Base-by-base conservation (phyloP, 1,139 yeast species). In the Yamadazyma triangularis region DNA sequence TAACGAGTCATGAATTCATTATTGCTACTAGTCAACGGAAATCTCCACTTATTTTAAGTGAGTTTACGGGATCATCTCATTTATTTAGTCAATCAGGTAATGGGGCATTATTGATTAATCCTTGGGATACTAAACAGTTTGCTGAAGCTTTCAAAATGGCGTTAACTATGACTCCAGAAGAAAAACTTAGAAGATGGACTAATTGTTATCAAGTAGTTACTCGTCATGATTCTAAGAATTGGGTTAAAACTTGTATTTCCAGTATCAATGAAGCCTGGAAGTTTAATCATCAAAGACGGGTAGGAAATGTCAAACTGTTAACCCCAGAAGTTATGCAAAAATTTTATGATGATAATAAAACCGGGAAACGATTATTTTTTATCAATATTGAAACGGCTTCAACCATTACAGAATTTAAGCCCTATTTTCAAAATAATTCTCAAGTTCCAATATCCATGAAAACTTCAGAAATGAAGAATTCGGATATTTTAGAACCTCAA, bases 1-100 rank as follows among this genome's bases (percentile, higher is more conserved):
- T 91, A 51, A 88, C 98, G 0, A 88, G 96, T 48, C 98, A 93
- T 51, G 98, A 91, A 54, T 93, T 83, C 52, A 75, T 88, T 23
- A 81, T 80, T 34, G 87, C 95, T 15, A 77, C 94, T 4, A 64
- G 70, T 18, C 78, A 74, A 25, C 73, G 75, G 40, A 78, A 83
- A 42, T 83, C 96, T 0, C 96, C 97, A 0, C 69, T 91, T 42
- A 71, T 91, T 35, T 59, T 91, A 37, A 84, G 95, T 24, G 99
- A 91, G 54, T 91, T 93, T 47, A 88, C 96, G 0, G 98, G 98
- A 1, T 84, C 96, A 10, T 95, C 97, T 0, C 71, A 82, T 2
- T 74, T 89, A 4, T 66, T 93, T 30, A 48, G 51, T 13, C 55
- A 60, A 32, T 43, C 51, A 13, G 77, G 74, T 3, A 56, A 71